These are phyloP conservation scores for Geranium brycei DNA, from an alignment of 345 rosid species.

Conservation along the genomic window DNA sequence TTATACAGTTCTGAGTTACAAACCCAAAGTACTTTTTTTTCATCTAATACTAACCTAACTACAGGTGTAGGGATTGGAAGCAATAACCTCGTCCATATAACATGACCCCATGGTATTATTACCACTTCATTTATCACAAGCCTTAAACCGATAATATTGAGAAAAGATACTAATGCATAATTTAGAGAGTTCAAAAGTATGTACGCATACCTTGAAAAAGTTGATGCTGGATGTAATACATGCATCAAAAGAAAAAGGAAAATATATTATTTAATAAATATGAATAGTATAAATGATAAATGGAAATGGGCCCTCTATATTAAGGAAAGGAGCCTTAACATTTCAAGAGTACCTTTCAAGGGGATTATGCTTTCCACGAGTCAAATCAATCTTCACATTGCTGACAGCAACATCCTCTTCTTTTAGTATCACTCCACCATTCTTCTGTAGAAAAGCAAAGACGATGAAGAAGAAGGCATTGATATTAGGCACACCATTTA, in stretches of 20 bases:
- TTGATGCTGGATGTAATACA: slow-evolving; percentile 49
- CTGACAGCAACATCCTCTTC: slow-evolving; percentile 73
- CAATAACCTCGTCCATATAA: too few species aligned
- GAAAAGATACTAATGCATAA: not conserved
- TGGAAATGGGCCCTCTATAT: slow-evolving; percentile 6
- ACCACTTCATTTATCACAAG: not conserved
- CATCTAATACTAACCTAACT: too few species aligned
- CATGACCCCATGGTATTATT: not conserved
- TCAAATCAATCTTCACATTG: slow-evolving; percentile 80
- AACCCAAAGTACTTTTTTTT: too few species aligned
- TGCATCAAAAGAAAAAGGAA: slow-evolving; percentile 1
- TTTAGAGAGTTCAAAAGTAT: slow-evolving; percentile 1
- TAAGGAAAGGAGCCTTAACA: slow-evolving; percentile 4
- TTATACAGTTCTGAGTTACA: not conserved
- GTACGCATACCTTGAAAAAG: slow-evolving; percentile 64
- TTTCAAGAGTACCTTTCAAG: slow-evolving; percentile 52
- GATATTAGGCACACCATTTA: slow-evolving; percentile 1
- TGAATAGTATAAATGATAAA: not conserved
- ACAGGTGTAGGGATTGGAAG: too few species aligned
- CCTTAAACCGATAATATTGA: not conserved
- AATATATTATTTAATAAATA: slow-evolving; percentile 7
- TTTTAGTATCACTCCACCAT: slow-evolving; percentile 42
- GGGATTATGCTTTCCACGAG: slow-evolving; percentile 76
- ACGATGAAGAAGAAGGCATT: not conserved
- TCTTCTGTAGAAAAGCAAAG: slow-evolving; percentile 31